Percentiles rank a stretch among this genome's conserved stretches.
Conservation (phyloP, 2,329 filamentous ascomycete genomes). For the Microcyclospora pomicola region DNA sequence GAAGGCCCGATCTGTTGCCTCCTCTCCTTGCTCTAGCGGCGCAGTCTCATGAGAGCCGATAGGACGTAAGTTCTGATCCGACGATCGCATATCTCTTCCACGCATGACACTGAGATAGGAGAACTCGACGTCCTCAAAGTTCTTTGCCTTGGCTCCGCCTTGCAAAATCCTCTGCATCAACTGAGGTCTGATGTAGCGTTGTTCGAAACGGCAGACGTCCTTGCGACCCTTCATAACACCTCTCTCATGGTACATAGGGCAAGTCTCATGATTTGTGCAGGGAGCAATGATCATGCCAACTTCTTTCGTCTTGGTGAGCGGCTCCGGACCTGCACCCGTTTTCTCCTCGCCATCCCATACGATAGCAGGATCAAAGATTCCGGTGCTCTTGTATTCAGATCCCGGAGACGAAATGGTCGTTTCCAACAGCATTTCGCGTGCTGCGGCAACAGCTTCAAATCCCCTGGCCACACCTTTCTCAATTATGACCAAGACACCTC, state of each 20-base stretch:
- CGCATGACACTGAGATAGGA: conserved; percentile 79
- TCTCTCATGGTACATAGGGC: conserved; percentile 68
- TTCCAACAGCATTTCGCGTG: conserved; percentile 63
- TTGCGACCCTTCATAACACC: conserved; percentile 62
- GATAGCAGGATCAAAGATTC: conserved; percentile 11
- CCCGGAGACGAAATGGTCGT: conserved; percentile 56
- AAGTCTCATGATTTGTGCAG: conserved; percentile 78
- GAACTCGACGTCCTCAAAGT: conserved; percentile 83
- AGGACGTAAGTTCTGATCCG: conserved; percentile 1
- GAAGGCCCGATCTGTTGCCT: conserved; percentile 54
- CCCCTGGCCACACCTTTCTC: conserved; percentile 87
- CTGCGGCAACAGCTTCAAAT: conserved; percentile 81
- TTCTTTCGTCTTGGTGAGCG: conserved; percentile 30
- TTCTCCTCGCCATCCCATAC: conserved; percentile 8
- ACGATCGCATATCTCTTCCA: conserved; percentile 46
- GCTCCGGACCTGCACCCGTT: not conserved
- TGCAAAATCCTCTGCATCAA: conserved; percentile 64
- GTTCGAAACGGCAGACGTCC: conserved; percentile 82
- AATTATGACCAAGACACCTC: conserved; percentile 72
- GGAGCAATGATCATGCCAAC: conserved; percentile 48
- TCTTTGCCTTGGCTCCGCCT: conserved; percentile 47
- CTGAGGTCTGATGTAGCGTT: conserved; percentile 71
- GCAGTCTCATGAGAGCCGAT: not conserved
- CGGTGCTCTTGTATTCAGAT: conserved; percentile 25
- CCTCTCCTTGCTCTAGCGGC: conserved; percentile 7